These are phyloP conservation scores for Aristolochia fimbriata DNA, from an alignment of 164 flowering plant species.

Conservation along the genomic window DNA sequence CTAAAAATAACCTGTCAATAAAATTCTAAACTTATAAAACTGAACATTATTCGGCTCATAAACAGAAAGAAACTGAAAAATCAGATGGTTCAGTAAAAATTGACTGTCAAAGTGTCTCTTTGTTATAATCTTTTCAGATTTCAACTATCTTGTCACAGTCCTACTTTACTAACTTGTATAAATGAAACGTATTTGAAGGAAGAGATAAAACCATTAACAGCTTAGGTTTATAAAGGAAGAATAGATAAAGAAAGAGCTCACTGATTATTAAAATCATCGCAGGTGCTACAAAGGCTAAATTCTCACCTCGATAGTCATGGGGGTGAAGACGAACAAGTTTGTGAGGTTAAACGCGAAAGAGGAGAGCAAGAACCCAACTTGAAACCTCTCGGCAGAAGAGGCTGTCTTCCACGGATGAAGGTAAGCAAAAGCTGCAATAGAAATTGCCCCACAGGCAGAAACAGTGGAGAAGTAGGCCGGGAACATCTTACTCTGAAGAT, in stretches of 20 bases:
- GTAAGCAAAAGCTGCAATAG: constrained; percentile 67
- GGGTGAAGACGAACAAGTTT: constrained; percentile 78
- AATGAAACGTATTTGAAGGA: too few relatives aligned
- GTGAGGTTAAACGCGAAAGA: constrained; percentile 68
- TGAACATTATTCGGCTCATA: too few relatives aligned
- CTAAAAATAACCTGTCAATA: too few relatives aligned
- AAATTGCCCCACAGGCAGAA: constrained; percentile 53
- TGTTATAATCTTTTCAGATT: too few relatives aligned
- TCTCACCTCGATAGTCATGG: constrained; percentile 63
- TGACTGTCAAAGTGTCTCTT: too few relatives aligned
- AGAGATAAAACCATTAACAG: not conserved
- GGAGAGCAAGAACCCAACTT: constrained; percentile 75
- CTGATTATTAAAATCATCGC: too few relatives aligned
- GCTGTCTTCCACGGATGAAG: constrained; percentile 83
- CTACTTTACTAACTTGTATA: too few relatives aligned
- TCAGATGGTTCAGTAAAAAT: too few relatives aligned
- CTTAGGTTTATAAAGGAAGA: not conserved
- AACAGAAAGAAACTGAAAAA: too few relatives aligned
- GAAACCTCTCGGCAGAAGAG: constrained; percentile 58
- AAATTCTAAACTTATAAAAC: too few relatives aligned
- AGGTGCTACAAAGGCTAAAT: not conserved
- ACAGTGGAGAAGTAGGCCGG: constrained; percentile 90
- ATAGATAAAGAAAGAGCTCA: too few relatives aligned
- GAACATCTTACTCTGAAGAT: constrained; percentile 94
- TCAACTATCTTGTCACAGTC: too few relatives aligned